Base-by-base conservation (phyloP, 2,329 filamentous ascomycete species). In the Fusarium sp. region DNA sequence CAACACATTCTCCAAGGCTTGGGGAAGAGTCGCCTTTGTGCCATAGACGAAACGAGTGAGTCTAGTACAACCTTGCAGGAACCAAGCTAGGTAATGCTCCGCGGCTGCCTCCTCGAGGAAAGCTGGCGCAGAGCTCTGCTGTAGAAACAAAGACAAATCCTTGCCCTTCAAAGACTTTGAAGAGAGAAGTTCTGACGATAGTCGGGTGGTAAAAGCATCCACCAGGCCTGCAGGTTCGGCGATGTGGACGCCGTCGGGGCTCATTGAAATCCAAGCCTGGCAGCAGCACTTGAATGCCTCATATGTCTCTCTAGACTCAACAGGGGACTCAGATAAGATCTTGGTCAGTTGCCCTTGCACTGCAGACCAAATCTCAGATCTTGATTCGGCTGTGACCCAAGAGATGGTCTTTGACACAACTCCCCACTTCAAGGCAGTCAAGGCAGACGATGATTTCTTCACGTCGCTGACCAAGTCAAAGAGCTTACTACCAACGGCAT, bases 251-350 rank as follows among this genome's bases (percentile, higher is more conserved):
- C 77, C 78, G 63, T 83, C 79, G 1, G 81, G 82, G 9, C 75
- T 78, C 74, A 82, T 76, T 0, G 77, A 74, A 6, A 81, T 60
- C 82, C 82, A 84, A 12, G 78, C 71, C 22, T 77, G 73, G 20
- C 77, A 81, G 51, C 79, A 78, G 66, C 80, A 83, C 41, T 80
- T 80, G 62, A 83, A 80, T 2, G 81, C 82, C 48, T 83, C 81
- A 18, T 80, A 81, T 1, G 80, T 78, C 47, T 82, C 80, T 30
- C 75, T 69, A 3, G 77, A 78, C 6, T 76, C 67, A 13, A 83
- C 62, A 1, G 78, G 70, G 2, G 77, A 69, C 46, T 79, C 78
- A 10, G 76, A 70, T 24, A 83, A 55, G 12, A 78, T 76, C 48
- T 78, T 80, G 4, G 72, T 69, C 16, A 83, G 40, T 22, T 76